A percentile compares a stretch with the other conserved stretches of the same genome.
These are phyloP conservation scores for Fusarium avenaceum DNA, from an alignment of 2,329 filamentous ascomycete species.

Conservation along the genomic window DNA sequence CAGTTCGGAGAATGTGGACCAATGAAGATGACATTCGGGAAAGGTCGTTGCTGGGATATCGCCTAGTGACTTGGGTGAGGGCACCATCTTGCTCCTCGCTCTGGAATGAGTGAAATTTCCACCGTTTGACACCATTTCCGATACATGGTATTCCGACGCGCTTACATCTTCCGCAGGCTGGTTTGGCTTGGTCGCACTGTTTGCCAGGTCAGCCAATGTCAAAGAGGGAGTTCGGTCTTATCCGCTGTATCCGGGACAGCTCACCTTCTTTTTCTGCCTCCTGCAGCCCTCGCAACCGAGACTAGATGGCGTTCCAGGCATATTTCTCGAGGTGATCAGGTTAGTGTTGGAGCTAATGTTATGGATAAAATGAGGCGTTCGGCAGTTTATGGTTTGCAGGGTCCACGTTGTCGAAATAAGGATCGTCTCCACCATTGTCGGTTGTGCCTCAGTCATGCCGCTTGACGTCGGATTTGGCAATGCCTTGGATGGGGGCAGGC, in stretches of 20 bases:
- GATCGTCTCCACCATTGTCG: neutral
- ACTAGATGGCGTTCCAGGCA: conserved; percentile 37
- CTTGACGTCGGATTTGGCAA: neutral
- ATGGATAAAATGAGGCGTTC: too few species aligned
- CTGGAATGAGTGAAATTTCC: conserved; percentile 30
- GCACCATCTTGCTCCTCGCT: neutral
- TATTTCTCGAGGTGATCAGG: neutral
- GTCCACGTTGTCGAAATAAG: neutral
- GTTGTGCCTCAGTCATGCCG: neutral
- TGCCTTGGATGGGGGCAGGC: neutral
- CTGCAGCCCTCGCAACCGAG: conserved; percentile 36
- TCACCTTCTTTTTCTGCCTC: conserved; percentile 41
- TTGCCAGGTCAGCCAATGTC: neutral
- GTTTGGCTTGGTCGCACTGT: conserved; percentile 34
- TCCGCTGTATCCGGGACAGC: neutral
- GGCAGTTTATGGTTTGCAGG: too few species aligned
- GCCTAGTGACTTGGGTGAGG: neutral
- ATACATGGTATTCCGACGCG: conserved; percentile 35
- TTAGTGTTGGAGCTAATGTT: neutral
- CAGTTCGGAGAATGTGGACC: conserved; percentile 35
- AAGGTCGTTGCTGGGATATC: conserved; percentile 32
- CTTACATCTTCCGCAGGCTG: conserved; percentile 39
- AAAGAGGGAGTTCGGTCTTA: neutral
- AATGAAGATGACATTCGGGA: conserved; percentile 28
- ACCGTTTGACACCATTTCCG: conserved; percentile 41